Percentiles rank a stretch among this genome's conserved stretches.
Conservation (phyloP, 257 asterid species). For the Knoxia roxburghii region DNA sequence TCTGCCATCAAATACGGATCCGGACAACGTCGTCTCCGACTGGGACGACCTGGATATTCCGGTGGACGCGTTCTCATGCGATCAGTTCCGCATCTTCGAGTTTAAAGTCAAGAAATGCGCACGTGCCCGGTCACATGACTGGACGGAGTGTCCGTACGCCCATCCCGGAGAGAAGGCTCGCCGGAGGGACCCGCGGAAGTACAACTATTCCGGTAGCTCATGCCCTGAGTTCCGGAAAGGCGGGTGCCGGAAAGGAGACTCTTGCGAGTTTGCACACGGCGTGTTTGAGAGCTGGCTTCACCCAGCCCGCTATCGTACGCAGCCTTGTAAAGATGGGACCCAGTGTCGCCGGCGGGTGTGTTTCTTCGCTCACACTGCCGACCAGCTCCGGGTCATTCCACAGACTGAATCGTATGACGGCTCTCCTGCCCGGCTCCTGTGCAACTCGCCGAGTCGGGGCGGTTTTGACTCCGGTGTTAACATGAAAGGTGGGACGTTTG, state of each 20-base stretch:
- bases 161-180: conserved; percentile 96
- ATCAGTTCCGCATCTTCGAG: conserved; percentile 79
- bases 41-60: conserved; percentile 55
- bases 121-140: conserved; percentile 76
- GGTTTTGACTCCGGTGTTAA: conserved; percentile 16
- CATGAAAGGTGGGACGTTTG: conserved; percentile 17
- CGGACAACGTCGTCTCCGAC: conserved; percentile 27
- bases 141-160: conserved; percentile 92
- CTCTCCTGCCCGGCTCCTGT: conserved; percentile 27
- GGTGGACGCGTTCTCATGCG: conserved; percentile 74
- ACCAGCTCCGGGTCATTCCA: conserved; percentile 59
- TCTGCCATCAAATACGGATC: conserved; percentile 46
- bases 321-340: conserved; percentile 84
- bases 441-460: conserved; percentile 22
- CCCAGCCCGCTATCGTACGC: conserved; percentile 88
- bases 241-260: conserved; percentile 59
- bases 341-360: conserved; percentile 83
- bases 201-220: conserved; percentile 60
- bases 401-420: conserved; percentile 39
- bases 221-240: conserved; percentile 80
- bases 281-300: conserved; percentile 94
- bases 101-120: conserved; percentile 71
- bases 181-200: conserved; percentile 72
- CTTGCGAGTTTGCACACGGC: conserved; percentile 90
- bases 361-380: conserved; percentile 86